Percentiles rank a stretch among this genome's conserved stretches.
These are phyloP conservation scores for Amanita rimosa DNA, from an alignment of 768 basidiomycete genomes.

Conservation along the genomic window DNA sequence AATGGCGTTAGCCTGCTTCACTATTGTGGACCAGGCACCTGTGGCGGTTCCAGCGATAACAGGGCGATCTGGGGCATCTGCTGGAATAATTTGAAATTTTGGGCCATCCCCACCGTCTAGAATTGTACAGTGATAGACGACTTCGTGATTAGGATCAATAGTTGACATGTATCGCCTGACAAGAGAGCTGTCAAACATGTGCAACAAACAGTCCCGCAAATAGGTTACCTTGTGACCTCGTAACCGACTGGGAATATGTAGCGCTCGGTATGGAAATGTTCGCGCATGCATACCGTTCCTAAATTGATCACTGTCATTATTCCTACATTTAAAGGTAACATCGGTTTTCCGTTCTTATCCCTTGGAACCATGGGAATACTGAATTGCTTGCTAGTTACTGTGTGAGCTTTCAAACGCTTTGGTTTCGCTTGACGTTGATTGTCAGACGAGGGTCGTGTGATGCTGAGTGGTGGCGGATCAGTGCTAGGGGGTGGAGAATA, in stretches of 20 bases:
- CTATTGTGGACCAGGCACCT: constrained; percentile 78
- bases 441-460: constrained; percentile 18
- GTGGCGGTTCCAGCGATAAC: constrained; percentile 83
- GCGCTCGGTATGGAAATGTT: constrained; percentile 79
- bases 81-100: constrained; percentile 75
- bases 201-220: neutral
- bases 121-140: constrained; percentile 75
- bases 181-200: constrained; percentile 6
- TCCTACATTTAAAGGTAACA: constrained; percentile 72
- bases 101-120: constrained; percentile 79
- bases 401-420: constrained; percentile 72
- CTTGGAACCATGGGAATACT: constrained; percentile 74
- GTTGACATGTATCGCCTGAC: constrained; percentile 71
- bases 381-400: constrained; percentile 65
- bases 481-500: constrained; percentile 19
- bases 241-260: constrained; percentile 88
- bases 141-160: constrained; percentile 50
- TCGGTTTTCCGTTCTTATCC: constrained; percentile 57
- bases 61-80: constrained; percentile 58
- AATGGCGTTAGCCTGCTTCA: constrained; percentile 72
- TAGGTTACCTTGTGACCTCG: constrained; percentile 60
- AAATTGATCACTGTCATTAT: constrained; percentile 77
- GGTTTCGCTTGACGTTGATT: constrained; percentile 50
- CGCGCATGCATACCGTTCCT: constrained; percentile 69
- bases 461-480: constrained; percentile 12